These are phyloP conservation scores for Aspergillus uvarum DNA, from an alignment of 2,329 filamentous ascomycete species.

Conservation along the genomic window DNA sequence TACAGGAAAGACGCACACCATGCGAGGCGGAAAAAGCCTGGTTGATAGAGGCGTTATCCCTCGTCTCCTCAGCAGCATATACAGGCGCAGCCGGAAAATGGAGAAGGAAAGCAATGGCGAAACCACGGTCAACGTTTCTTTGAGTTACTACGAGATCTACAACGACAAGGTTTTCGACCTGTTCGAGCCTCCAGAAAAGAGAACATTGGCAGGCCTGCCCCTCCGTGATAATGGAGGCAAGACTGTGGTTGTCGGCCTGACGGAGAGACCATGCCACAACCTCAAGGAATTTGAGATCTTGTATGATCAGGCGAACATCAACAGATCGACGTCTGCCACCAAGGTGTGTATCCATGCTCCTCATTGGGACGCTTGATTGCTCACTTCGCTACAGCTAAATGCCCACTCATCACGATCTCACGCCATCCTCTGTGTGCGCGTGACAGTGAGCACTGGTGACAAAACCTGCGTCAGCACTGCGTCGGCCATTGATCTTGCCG, in stretches of 20 bases:
- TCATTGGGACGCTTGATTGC: conserved; percentile 2
- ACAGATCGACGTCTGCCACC: conserved; percentile 83
- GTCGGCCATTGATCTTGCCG: conserved; percentile 90
- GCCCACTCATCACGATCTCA: conserved; percentile 87
- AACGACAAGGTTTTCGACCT: conserved; percentile 94
- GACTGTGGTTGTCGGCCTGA: conserved; percentile 81
- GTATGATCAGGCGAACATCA: conserved; percentile 89
- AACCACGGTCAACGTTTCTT: conserved; percentile 69
- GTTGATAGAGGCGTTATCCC: conserved; percentile 87
- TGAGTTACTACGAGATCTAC: conserved; percentile 96
- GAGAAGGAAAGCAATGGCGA: conserved; percentile 72
- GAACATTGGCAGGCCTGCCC: conserved; percentile 75
- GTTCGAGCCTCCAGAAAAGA: conserved; percentile 83
- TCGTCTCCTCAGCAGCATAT: conserved; percentile 78
- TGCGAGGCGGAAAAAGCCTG: conserved; percentile 85
- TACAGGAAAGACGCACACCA: conserved; percentile 93
- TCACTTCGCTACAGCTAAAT: conserved; percentile 60
- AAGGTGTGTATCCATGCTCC: conserved; percentile 53
- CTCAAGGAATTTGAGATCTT: conserved; percentile 86
- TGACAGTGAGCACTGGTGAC: conserved; percentile 72
- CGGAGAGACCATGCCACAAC: conserved; percentile 76
- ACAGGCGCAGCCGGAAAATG: conserved; percentile 80
- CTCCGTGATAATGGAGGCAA: conserved; percentile 83
- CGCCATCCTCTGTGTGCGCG: conserved; percentile 85
- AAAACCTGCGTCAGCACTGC: conserved; percentile 74